Conservation (phyloP, 169 alveolate genomes). For the Theileria orientalis region DNA sequence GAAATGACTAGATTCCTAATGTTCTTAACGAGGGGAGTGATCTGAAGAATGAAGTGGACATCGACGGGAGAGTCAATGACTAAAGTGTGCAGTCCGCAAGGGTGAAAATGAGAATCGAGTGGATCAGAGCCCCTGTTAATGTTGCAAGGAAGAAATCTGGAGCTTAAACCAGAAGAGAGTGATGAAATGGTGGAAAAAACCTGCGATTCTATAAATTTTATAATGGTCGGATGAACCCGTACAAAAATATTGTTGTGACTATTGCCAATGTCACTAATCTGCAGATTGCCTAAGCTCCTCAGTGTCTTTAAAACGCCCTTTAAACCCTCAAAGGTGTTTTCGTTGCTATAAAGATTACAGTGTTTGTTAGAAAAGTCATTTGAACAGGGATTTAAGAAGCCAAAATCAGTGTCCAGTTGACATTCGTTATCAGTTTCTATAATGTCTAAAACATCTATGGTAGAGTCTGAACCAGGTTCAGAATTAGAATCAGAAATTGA, state of each 20-base stretch:
- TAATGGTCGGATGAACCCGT: slow-evolving; percentile 10
- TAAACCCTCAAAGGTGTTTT: neutral
- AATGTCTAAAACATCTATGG: neutral
- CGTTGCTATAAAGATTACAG: neutral
- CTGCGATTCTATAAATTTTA: slow-evolving; percentile 1
- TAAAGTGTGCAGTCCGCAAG: neutral
- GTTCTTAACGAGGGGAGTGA: slow-evolving; percentile 16
- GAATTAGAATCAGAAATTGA: neutral
- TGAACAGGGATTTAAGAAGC: neutral
- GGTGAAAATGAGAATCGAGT: neutral
- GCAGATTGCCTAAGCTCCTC: neutral
- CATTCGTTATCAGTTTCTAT: slow-evolving; percentile 1
- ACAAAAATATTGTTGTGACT: slow-evolving; percentile 1
- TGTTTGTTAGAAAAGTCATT: neutral
- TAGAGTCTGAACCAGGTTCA: neutral
- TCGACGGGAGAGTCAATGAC: slow-evolving; percentile 26
- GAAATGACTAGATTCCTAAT: slow-evolving; percentile 14
- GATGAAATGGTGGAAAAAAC: neutral
- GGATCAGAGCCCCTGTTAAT: neutral
- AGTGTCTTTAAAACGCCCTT: neutral
- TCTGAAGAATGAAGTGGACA: slow-evolving; percentile 1
- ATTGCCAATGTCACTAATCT: slow-evolving; percentile 15
- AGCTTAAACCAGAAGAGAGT: neutral
- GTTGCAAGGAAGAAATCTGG: neutral
- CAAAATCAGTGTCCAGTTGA: neutral